Percentiles rank a stretch among this genome's conserved stretches.
Evolutionary conservation across 108 stramenopile genomes (phyloP).

Genomic region (Cylindrotheca fusiformis): DNA sequence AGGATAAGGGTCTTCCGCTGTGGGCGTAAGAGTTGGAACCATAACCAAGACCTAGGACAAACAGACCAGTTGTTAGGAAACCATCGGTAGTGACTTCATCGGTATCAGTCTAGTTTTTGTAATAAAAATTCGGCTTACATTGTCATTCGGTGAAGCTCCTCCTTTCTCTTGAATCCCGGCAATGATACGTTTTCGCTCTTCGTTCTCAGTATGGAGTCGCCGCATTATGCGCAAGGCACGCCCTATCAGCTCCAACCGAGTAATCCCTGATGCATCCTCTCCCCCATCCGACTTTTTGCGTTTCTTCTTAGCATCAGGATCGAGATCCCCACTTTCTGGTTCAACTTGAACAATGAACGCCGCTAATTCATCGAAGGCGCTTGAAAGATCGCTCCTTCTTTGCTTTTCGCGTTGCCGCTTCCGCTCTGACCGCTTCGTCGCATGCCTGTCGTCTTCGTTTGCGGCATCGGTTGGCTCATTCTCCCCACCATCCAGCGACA

Average conservation of each 20-base stretch:
- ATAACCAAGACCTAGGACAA: slow-evolving; percentile 40
- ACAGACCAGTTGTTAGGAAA: not conserved
- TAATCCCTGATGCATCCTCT: slow-evolving; percentile 39
- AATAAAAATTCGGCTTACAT: slow-evolving; percentile 19
- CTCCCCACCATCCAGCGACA: slow-evolving; percentile 17
- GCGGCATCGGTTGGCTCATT: slow-evolving; percentile 8
- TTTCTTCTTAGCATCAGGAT: slow-evolving; percentile 21
- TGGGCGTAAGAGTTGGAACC: slow-evolving; percentile 41
- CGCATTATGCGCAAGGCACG: slow-evolving; percentile 31
- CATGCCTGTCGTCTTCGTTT: slow-evolving; percentile 9
- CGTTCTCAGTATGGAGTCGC: slow-evolving; percentile 44
- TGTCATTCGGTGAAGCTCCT: slow-evolving; percentile 21
- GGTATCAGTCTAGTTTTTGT: not conserved
- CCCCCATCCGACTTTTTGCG: slow-evolving; percentile 21
- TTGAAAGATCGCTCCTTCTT: slow-evolving; percentile 69
- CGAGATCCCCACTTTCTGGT: slow-evolving; percentile 30
- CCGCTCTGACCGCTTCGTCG: slow-evolving; percentile 54
- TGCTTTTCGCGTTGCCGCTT: slow-evolving; percentile 83
- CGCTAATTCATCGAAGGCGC: slow-evolving; percentile 69
- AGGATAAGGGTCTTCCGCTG: slow-evolving; percentile 36
- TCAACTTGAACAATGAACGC: slow-evolving; percentile 65
- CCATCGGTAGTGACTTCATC: too few relatives aligned
- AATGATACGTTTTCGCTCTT: slow-evolving; percentile 35
- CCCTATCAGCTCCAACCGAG: slow-evolving; percentile 43
- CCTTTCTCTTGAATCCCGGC: slow-evolving; percentile 17